Conservation (phyloP, 2,329 filamentous ascomycete genomes). For the Fusarium acutatum region DNA sequence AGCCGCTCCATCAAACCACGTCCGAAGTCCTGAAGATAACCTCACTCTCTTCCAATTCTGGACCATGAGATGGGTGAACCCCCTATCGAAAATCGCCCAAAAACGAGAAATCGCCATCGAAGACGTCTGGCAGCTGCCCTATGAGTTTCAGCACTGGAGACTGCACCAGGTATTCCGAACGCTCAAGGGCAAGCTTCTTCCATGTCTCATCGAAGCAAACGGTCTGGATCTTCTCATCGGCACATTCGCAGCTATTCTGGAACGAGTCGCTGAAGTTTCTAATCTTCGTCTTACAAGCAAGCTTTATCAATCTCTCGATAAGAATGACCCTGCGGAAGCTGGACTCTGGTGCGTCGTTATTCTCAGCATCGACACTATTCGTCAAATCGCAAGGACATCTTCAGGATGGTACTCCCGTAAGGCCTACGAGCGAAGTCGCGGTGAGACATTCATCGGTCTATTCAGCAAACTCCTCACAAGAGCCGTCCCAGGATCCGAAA, state of each 20-base stretch:
- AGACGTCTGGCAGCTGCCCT: slow-evolving; percentile 83
- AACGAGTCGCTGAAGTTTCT: slow-evolving; percentile 50
- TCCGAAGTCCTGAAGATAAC: slow-evolving; percentile 82
- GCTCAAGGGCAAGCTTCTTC: slow-evolving; percentile 76
- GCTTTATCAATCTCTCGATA: slow-evolving; percentile 48
- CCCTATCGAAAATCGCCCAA: slow-evolving; percentile 73
- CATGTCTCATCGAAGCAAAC: slow-evolving; percentile 77
- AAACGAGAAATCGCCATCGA: slow-evolving; percentile 74
- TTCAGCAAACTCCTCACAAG: slow-evolving; percentile 51
- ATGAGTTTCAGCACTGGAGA: slow-evolving; percentile 81
- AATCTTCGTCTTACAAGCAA: slow-evolving; percentile 50
- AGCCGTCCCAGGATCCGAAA: slow-evolving; percentile 50
- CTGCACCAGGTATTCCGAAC: slow-evolving; percentile 79
- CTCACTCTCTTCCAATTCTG: slow-evolving; percentile 84
- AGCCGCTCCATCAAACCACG: slow-evolving; percentile 41
- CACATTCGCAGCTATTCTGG: slow-evolving; percentile 67
- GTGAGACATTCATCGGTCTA: slow-evolving; percentile 63
- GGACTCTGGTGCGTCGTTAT: slow-evolving; percentile 51
- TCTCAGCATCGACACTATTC: slow-evolving; percentile 44
- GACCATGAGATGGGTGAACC: slow-evolving; percentile 83
- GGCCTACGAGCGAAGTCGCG: slow-evolving; percentile 82
- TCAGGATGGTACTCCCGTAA: slow-evolving; percentile 83
- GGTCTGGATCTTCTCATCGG: slow-evolving; percentile 79
- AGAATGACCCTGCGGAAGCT: slow-evolving; percentile 42
- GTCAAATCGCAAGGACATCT: slow-evolving; percentile 48